phyloP scores from a whole-genome alignment of 495 filamentous ascomycete species.

The Penicillium pancosmium region DNA sequence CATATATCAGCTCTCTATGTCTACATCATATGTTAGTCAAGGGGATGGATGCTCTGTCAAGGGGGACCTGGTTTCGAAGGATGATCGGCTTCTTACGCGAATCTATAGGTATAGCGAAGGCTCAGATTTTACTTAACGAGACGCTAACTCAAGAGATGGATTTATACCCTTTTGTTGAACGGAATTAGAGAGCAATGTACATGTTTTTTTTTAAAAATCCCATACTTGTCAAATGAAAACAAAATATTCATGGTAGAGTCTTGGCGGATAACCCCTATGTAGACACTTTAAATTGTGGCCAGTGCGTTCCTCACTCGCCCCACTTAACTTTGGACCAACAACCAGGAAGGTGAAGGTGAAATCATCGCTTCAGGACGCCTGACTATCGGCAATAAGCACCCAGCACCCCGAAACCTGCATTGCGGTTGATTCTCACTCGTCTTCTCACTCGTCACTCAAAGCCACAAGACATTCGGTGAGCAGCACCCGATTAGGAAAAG shows the following conservation, averaged over 20 bases:
- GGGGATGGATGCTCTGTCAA: not conserved
- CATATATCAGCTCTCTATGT: constrained; percentile 3
- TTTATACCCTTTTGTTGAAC: no score
- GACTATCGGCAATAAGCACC: not conserved
- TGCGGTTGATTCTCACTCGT: not conserved
- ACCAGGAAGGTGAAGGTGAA: not conserved
- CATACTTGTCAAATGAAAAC: not conserved
- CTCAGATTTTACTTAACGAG: constrained; percentile 5
- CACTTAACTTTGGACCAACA: no score
- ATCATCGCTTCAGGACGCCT: not conserved
- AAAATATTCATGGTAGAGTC: not conserved
- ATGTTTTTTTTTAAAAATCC: no score
- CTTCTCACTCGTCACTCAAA: not conserved
- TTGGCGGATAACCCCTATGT: no score
- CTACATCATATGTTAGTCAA: constrained; percentile 6
- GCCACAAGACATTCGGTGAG: no score
- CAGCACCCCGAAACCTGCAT: not conserved
- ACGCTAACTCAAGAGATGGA: not conserved
- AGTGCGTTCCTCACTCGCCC: no score
- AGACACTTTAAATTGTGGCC: no score
- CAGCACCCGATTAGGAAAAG: no score
- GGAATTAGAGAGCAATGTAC: no score
- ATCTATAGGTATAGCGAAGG: constrained; percentile 17
- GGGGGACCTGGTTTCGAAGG: constrained; percentile 9
- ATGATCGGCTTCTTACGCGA: constrained; percentile 15